phyloP scores from a whole-genome alignment of 306 rosid genomes.

The Fragaria nilgerrensis region DNA sequence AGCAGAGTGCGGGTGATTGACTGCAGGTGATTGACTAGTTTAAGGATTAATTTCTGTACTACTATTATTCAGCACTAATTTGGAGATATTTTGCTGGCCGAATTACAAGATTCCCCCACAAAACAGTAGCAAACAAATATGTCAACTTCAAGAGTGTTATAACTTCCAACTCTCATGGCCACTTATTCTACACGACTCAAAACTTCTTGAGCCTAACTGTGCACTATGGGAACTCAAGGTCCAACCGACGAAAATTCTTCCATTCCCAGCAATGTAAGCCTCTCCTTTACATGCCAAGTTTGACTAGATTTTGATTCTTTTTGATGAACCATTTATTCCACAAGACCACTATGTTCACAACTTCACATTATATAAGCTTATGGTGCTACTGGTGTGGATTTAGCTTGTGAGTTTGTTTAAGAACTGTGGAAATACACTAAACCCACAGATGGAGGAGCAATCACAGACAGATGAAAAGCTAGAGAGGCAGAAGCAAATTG shows the following conservation, averaged over 20 bases:
- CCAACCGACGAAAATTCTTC: conserved; percentile 8
- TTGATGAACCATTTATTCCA: background rate
- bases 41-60: background rate
- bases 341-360: background rate
- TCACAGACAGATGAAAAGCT: conserved; percentile 22
- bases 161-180: background rate
- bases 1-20: too few species aligned
- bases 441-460: background rate
- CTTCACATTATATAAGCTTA: background rate
- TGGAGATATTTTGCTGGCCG: background rate
- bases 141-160: background rate
- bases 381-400: background rate
- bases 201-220: background rate
- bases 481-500: conserved; percentile 45
- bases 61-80: background rate
- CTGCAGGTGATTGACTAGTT: background rate
- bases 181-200: background rate
- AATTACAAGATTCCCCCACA: background rate
- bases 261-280: conserved; percentile 25
- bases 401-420: conserved; percentile 5
- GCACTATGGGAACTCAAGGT: conserved; percentile 16
- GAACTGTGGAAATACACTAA: background rate
- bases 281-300: conserved; percentile 5
- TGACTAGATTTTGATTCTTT: background rate
- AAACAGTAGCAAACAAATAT: background rate